Evolutionary conservation across 768 basidiomycete species (phyloP).

Genomic region (Naganishia antarctica): DNA sequence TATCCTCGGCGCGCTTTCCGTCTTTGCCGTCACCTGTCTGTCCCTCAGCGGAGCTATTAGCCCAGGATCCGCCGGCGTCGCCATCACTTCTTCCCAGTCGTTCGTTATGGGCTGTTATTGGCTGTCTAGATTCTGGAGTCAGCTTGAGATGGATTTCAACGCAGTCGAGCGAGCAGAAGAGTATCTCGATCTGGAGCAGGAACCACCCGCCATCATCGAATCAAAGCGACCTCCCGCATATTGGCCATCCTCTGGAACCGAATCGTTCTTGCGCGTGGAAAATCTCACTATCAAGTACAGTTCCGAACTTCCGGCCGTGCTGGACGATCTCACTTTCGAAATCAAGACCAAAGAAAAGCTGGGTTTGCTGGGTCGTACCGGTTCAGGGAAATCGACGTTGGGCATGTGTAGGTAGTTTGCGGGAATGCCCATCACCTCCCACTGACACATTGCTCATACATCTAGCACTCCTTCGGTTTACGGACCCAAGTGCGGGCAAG

Average conservation of each 20-base stretch:
- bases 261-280: slow-evolving; percentile 66
- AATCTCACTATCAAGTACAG: slow-evolving; percentile 76
- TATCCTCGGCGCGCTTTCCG: slow-evolving; percentile 58
- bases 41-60: slow-evolving; percentile 59
- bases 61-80: slow-evolving; percentile 54
- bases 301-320: slow-evolving; percentile 73
- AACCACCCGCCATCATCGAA: slow-evolving; percentile 72
- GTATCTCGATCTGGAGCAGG: slow-evolving; percentile 83
- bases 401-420: slow-evolving; percentile 6
- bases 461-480: slow-evolving; percentile 75
- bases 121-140: slow-evolving; percentile 47
- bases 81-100: slow-evolving; percentile 67
- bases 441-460: too few relatives aligned
- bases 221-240: slow-evolving; percentile 76
- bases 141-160: slow-evolving; percentile 51
- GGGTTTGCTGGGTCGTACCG: slow-evolving; percentile 74
- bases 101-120: slow-evolving; percentile 54
- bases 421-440: too few relatives aligned
- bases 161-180: slow-evolving; percentile 87
- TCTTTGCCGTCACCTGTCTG: slow-evolving; percentile 71
- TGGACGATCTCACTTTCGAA: slow-evolving; percentile 69
- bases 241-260: too few relatives aligned
- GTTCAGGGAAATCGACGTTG: slow-evolving; percentile 40
- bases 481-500: slow-evolving; percentile 68
- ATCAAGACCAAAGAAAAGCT: slow-evolving; percentile 68